A percentile compares a stretch with the other conserved stretches of the same genome.
Evolutionary conservation across 176 grass and related monocot genomes (phyloP).

Genomic region (Raddia guianensis): DNA sequence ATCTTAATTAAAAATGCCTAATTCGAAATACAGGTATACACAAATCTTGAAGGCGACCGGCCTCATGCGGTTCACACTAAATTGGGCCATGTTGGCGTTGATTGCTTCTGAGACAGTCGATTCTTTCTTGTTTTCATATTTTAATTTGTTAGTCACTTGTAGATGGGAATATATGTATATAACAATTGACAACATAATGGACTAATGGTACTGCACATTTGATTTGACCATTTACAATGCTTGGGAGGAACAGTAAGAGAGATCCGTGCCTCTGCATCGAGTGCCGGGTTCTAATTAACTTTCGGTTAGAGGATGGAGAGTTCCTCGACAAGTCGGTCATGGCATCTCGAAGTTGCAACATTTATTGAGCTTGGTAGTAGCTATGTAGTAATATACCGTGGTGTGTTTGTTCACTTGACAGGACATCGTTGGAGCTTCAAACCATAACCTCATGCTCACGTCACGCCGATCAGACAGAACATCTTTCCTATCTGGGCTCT

Average conservation of each 20-base stretch:
- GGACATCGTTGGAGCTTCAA: slow-evolving; percentile 65
- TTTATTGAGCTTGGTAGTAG: neutral
- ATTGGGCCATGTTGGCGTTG: neutral
- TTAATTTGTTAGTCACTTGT: too few relatives aligned
- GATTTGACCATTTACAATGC: neutral
- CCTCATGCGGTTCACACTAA: slow-evolving; percentile 62
- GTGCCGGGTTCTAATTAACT: slow-evolving; percentile 48
- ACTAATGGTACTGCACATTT: neutral
- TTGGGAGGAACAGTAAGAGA: slow-evolving; percentile 26
- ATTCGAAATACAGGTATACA: slow-evolving; percentile 48
- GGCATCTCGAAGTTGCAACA: too few relatives aligned
- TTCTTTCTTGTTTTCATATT: neutral
- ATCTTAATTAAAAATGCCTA: neutral
- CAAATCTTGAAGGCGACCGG: slow-evolving; percentile 53
- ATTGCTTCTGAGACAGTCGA: slow-evolving; percentile 55
- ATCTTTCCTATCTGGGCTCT: slow-evolving; percentile 74
- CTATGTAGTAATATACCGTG: neutral
- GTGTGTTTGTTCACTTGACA: slow-evolving; percentile 16
- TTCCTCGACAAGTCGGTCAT: slow-evolving; percentile 51
- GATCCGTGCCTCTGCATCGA: slow-evolving; percentile 50
- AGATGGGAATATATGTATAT: too few relatives aligned
- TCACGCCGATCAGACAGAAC: slow-evolving; percentile 59
- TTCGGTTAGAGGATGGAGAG: slow-evolving; percentile 57
- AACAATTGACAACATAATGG: too few relatives aligned
- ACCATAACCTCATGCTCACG: slow-evolving; percentile 55